Base-by-base conservation (phyloP, 495 filamentous ascomycete species). In the Chaetomium fimeti region DNA sequence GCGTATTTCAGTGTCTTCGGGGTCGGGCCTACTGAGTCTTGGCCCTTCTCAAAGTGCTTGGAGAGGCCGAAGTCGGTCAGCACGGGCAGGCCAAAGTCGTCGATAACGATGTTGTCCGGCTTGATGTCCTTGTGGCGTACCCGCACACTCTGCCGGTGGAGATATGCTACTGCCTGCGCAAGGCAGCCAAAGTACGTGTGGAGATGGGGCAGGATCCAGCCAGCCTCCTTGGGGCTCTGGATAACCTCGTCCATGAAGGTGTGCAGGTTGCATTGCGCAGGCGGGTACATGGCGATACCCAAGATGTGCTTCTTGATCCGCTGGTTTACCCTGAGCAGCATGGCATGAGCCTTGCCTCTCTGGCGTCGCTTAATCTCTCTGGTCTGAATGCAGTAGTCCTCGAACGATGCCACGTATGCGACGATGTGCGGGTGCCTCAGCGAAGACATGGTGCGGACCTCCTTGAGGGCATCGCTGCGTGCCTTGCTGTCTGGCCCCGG, bases 81-180 rank as follows among this genome's bases (percentile, higher is more conserved):
- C 15, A 77, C 60, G 1, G 80, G 70, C 6, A 68, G 36, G 16
- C 67, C 66, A 11, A 66, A 74, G 18, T 72, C 61, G 54, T 77
- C 73, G 13, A 82, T 69, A 18, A 82, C 73, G 49, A 82, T 76
- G 57, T 82, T 82, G 29, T 70, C 71, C 5, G 79, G 79, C 65
- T 81, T 82, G 65, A 82, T 79, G 59, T 82, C 80, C 53, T 77
- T 76, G 66, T 82, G 80, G 0, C 76, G 70, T 42, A 80, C 74
- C n/a, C 69, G 68, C 1, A 71, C 66, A 18, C 48, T 67, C 1
- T 61, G 63, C 15, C 71, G 61, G 62, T 81, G 79, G 2, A 82
- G 67, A 59, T 76, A 80, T 5, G 71, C 68, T 1, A 82, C 64
- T 2, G 75, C 79, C 27, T 76, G 74, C 9, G 70, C 51, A 1